Evolutionary conservation across 768 basidiomycete species (phyloP).

Genomic region (Rhodosporidiobolus odoratus): DNA sequence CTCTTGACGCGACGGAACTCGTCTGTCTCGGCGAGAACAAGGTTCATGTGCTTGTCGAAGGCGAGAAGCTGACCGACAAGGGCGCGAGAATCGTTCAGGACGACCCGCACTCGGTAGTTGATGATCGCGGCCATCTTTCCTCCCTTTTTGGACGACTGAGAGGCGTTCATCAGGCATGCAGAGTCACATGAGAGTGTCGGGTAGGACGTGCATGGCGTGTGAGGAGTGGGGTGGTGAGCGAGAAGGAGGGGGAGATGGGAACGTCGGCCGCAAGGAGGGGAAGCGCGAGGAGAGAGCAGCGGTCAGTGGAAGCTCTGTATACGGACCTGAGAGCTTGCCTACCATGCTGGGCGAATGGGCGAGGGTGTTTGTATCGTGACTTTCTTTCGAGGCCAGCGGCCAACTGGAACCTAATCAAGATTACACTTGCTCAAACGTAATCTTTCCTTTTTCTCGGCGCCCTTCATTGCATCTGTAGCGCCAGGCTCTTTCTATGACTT

Average conservation of each 20-base stretch:
- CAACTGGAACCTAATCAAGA: no score
- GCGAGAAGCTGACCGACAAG: slow-evolving; percentile 98
- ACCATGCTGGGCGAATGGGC: not conserved
- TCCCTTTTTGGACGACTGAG: slow-evolving; percentile 20
- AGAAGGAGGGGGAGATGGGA: not conserved
- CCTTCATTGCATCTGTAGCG: no score
- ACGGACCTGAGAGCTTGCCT: not conserved
- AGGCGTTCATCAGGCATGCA: not conserved
- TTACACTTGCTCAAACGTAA: no score
- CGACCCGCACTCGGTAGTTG: slow-evolving; percentile 95
- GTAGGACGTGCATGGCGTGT: not conserved
- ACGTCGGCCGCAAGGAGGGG: no score
- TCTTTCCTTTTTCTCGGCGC: no score
- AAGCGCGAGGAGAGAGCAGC: not conserved
- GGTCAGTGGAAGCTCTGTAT: not conserved
- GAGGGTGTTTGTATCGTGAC: not conserved
- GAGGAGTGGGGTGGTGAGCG: not conserved
- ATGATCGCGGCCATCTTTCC: slow-evolving; percentile 97
- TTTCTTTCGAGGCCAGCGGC: no score
- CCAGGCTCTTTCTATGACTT: no score
- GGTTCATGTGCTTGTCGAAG: slow-evolving; percentile 99
- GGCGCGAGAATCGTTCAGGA: slow-evolving; percentile 92
- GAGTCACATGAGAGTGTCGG: not conserved
- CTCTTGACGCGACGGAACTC: slow-evolving; percentile 96
- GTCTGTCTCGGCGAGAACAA: slow-evolving; percentile 96